Base-by-base conservation (phyloP, 1,284 basidiomycete species). In the Puccinia novopanici region DNA sequence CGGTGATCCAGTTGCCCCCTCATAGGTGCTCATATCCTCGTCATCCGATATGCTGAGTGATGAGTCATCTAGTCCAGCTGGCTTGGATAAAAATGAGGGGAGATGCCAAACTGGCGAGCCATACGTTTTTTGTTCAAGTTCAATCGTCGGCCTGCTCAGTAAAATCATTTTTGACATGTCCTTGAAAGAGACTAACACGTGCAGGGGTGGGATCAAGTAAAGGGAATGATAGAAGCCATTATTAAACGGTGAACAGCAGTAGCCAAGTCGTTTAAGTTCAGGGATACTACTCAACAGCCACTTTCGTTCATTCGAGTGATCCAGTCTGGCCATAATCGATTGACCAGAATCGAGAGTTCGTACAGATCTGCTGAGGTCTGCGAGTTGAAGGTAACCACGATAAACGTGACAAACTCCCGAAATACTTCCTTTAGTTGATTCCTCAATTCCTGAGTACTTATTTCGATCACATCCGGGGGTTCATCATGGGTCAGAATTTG, bases 81-180 rank as follows among this genome's bases (percentile, higher is more conserved):
- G 54, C 19, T 77, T 77, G 27, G 55, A 30, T 15, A 68, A n/a
- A 45, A 68, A 77, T 4, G 65, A 52, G 15, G 67, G 67, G 42
- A 72, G 48, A 57, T 79, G 67, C 52, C 52, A 79, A 71, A 71
- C 42, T 15, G 55, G 37, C 22, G 34, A 42, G 9, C 76, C 76
- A 30, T 68, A 79, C n/a, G 54, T 27, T 61, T 70, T 45, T 30
- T 79, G 76, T 45, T 79, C 65, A n/a, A 61, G 22, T 45, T 79
- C 76, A 48, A 79, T 70, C 24, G 59, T 55, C 34, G 76, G 45
- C 37, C 55, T 27, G 54, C 68, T 59, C 12, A 72, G 27, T 19
- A 79, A 72, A 37, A 79, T 72, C 30, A 72, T 67, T 61, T 72
- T 79, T 10, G 76, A 45, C 9, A 55, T 70, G 42, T 79, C 68